Conservation (phyloP, 805 yeast species). For the Komagataella mondaviorum region DNA sequence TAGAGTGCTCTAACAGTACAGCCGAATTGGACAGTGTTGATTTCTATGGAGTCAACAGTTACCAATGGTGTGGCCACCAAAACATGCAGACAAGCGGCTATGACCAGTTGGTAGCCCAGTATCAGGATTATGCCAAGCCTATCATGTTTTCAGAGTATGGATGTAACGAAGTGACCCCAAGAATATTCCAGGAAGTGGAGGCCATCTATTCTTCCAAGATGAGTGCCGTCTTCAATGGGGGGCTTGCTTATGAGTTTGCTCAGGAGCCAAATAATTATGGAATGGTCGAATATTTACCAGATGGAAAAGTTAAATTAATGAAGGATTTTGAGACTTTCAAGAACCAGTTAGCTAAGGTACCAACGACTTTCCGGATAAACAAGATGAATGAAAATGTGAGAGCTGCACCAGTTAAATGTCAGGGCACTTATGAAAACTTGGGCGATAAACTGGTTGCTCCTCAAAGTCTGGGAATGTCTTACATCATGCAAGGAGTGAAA, state of each 20-base stretch:
- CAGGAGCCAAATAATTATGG: conserved; percentile 77
- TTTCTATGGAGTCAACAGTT: conserved; percentile 88
- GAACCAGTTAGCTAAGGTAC: conserved; percentile 25
- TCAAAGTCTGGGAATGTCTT: background rate
- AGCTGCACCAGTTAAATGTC: background rate
- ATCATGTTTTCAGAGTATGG: conserved; percentile 82
- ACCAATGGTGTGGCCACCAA: conserved; percentile 89
- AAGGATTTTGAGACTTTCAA: conserved; percentile 30
- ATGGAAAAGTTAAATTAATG: conserved; percentile 28
- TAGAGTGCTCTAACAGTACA: conserved; percentile 66
- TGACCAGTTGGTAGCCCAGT: conserved; percentile 50
- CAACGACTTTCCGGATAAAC: conserved; percentile 11
- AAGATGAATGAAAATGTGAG: conserved; percentile 3
- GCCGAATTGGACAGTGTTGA: conserved; percentile 60
- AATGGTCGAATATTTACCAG: conserved; percentile 34
- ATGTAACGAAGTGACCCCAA: conserved; percentile 72
- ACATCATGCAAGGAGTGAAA: background rate
- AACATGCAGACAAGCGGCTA: conserved; percentile 63
- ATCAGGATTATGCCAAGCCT: conserved; percentile 65
- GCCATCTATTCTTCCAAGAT: conserved; percentile 59
- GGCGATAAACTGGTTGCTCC: background rate
- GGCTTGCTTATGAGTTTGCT: conserved; percentile 68
- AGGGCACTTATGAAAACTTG: background rate
- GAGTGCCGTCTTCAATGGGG: conserved; percentile 75
- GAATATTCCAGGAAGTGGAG: conserved; percentile 64